Conservation (phyloP, 2,329 filamentous ascomycete genomes). For the Stagonosporopsis tanaceti region DNA sequence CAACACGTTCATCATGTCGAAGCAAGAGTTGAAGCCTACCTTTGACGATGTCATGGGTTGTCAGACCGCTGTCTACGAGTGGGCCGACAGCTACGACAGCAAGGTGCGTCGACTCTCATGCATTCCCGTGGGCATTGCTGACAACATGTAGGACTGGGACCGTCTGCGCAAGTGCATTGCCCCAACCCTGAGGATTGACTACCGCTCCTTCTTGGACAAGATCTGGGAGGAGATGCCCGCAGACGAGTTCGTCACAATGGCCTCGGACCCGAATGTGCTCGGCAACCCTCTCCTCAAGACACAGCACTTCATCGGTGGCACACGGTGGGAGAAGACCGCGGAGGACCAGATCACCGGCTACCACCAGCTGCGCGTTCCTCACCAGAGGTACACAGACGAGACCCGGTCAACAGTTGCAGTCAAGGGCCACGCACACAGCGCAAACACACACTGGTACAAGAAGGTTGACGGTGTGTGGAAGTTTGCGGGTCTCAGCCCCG, state of each 20-base stretch:
- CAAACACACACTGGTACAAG: constrained; percentile 63
- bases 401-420: constrained; percentile 56
- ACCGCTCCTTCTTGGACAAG: constrained; percentile 65
- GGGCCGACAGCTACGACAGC: constrained; percentile 71
- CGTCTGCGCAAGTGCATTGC: constrained; percentile 68
- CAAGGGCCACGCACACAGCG: constrained; percentile 66
- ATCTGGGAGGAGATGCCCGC: constrained; percentile 65
- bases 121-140: neutral
- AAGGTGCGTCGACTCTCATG: constrained; percentile 52
- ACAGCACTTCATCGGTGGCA: constrained; percentile 65
- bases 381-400: constrained; percentile 63
- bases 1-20: constrained; percentile 34
- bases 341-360: constrained; percentile 60
- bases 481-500: constrained; percentile 63
- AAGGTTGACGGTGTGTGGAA: constrained; percentile 67
- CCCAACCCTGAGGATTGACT: constrained; percentile 72
- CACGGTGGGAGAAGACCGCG: constrained; percentile 59
- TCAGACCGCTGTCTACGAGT: constrained; percentile 63
- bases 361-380: constrained; percentile 66
- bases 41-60: constrained; percentile 59
- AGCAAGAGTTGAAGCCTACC: constrained; percentile 43
- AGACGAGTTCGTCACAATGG: constrained; percentile 62
- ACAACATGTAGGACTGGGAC: constrained; percentile 60
- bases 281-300: constrained; percentile 63
- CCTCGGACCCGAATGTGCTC: constrained; percentile 61